Conservation (phyloP, 805 yeast genomes). For the Candida boleticola region DNA sequence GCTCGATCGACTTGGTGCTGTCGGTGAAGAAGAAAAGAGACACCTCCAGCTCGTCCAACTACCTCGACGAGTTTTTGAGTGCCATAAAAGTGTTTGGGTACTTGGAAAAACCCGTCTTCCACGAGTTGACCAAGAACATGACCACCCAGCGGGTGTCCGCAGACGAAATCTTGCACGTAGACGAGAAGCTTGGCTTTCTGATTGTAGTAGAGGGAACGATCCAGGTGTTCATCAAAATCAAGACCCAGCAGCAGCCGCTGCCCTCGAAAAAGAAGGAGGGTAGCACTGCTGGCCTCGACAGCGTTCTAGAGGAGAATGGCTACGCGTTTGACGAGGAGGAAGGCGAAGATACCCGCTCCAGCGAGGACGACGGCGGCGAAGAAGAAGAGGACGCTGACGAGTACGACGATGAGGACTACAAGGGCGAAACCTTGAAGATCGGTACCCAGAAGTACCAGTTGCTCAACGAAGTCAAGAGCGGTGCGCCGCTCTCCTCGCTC, state of each 20-base stretch:
- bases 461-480: constrained; percentile 76
- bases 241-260: neutral
- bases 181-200: constrained; percentile 79
- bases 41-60: constrained; percentile 50
- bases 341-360: constrained; percentile 15
- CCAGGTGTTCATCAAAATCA: constrained; percentile 66
- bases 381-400: constrained; percentile 11
- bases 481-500: constrained; percentile 81
- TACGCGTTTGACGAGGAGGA: constrained; percentile 9
- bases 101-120: constrained; percentile 84
- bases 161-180: constrained; percentile 73
- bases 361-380: neutral
- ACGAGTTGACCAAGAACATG: constrained; percentile 88
- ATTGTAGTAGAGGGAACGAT: constrained; percentile 91
- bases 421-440: constrained; percentile 44
- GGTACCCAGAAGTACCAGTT: constrained; percentile 68
- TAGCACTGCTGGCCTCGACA: neutral
- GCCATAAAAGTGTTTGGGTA: constrained; percentile 95
- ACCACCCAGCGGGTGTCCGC: constrained; percentile 78
- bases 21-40: constrained; percentile 25
- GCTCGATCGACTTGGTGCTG: constrained; percentile 45
- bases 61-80: constrained; percentile 82
- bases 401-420: constrained; percentile 21
- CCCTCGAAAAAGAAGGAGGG: neutral
- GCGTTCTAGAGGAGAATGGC: neutral